These are phyloP conservation scores for Casuarina equisetifolia DNA, from an alignment of 306 rosid species.

Conservation along the genomic window DNA sequence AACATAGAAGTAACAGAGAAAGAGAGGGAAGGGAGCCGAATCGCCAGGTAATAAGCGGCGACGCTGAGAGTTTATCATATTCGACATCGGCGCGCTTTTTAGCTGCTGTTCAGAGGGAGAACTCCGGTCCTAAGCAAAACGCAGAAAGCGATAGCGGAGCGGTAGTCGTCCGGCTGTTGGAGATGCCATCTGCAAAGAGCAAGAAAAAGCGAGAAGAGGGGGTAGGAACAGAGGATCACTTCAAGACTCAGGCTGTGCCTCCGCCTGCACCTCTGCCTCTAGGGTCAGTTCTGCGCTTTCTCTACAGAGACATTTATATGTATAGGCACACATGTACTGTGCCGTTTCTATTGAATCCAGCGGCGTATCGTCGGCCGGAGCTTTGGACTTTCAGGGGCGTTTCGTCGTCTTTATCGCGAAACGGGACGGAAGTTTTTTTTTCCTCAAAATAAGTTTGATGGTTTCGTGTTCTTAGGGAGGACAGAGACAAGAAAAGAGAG, in stretches of 20 bases:
- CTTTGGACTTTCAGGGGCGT: background rate
- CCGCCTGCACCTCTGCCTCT: background rate
- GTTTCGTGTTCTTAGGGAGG: background rate
- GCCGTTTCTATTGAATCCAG: background rate
- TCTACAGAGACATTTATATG: background rate
- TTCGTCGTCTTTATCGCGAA: background rate
- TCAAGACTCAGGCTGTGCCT: background rate
- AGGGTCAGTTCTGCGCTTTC: background rate
- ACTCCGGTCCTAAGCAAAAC: background rate
- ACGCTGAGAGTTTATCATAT: background rate
- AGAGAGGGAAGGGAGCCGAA: no score
- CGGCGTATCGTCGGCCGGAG: no score
- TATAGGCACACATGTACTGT: background rate
- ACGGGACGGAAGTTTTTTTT: background rate
- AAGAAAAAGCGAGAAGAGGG: slow-evolving; percentile 2
- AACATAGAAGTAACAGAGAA: no score
- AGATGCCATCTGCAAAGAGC: background rate
- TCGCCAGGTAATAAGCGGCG: background rate
- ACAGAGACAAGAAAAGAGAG: background rate
- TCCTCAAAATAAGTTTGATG: background rate
- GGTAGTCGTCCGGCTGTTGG: background rate
- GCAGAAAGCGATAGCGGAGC: background rate
- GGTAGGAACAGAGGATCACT: slow-evolving; percentile 1
- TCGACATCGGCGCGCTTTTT: background rate
- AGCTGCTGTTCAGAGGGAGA: background rate